Conservation (phyloP, 2,329 filamentous ascomycete genomes). For the Stagonosporopsis cucurbitacearum region DNA sequence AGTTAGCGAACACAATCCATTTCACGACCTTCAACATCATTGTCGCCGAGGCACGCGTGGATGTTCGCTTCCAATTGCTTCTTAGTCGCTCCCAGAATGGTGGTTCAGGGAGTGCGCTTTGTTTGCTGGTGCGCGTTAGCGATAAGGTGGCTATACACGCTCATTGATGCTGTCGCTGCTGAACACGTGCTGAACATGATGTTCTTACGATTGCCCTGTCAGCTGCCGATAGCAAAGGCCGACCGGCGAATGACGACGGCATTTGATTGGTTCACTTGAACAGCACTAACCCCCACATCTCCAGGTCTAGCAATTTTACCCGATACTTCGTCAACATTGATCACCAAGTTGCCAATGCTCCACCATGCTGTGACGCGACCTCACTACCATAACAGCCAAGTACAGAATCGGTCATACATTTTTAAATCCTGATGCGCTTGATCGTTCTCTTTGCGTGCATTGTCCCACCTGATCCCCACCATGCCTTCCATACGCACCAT, state of each 20-base stretch:
- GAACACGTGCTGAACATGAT: no score
- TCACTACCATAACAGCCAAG: not conserved
- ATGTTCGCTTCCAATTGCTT: no score
- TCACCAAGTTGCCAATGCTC: not conserved
- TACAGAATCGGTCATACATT: not conserved
- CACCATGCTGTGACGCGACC: not conserved
- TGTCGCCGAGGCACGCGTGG: no score
- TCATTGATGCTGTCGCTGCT: no score
- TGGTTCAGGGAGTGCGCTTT: no score
- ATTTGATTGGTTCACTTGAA: not conserved
- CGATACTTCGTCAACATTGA: not conserved
- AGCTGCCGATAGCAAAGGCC: not conserved
- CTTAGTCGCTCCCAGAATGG: no score
- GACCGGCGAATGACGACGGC: constrained; percentile 3
- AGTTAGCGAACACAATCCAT: no score
- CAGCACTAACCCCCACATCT: not conserved
- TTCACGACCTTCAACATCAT: no score
- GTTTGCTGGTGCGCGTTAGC: no score
- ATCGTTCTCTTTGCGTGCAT: not conserved
- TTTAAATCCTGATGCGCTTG: not conserved
- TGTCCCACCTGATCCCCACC: not conserved
- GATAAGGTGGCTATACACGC: no score
- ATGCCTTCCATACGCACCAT: not conserved
- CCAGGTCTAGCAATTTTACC: constrained; percentile 1
- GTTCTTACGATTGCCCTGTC: not conserved